Evolutionary conservation across 176 grass and related monocot species (phyloP), one percentile per base, ranked within the genome.

Genomic region (Aechmea fasciata): DNA sequence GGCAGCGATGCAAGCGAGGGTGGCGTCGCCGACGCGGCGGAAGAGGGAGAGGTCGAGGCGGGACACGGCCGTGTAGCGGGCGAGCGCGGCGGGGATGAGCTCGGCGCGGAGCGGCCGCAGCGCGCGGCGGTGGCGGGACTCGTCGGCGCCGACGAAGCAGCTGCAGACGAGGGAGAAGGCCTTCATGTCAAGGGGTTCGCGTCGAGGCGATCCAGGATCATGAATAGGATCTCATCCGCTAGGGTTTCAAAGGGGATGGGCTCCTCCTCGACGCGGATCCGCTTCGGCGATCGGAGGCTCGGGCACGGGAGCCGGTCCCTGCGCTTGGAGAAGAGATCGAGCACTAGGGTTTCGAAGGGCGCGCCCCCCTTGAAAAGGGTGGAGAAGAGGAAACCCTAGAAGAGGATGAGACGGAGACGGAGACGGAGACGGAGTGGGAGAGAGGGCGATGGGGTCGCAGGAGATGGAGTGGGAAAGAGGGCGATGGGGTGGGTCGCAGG

Each of bases 11-110:
- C 80, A 67, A 8, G 49, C 9, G 65, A 89, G 73, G 17, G 74
- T 33, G 20, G 83, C 29, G 50, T 85, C 84, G 61, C 75, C 33
- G 2, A 97, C 70, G 52, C 74, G 86, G 2, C 89, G 74, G 71
- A 89, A 97, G 74, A 92, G 84, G 50, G 89, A 75, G 75, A 97
- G 77, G 74, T 90, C 86, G 68, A 97, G 81, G 62, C 26, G 65
- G 29, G 26, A 8, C 11, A 75, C 65, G 33, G 61, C 33, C 1
- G 74, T 72, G 77, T 97, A 97, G 13, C 89, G 83, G 0, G 73
- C 74, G 1, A 97, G 82, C n/a, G 75, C 73, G 23, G 76, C 63
- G 8, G 73, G 74, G 2, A 92, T 48, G 11, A 87, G 82, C 25
- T 87, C 79, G 3, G 84, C 67, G 49, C 89, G 94, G 20, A 92